Conservation (phyloP, 352 stramenopile species). For the Thalassiosira mediterranea region DNA sequence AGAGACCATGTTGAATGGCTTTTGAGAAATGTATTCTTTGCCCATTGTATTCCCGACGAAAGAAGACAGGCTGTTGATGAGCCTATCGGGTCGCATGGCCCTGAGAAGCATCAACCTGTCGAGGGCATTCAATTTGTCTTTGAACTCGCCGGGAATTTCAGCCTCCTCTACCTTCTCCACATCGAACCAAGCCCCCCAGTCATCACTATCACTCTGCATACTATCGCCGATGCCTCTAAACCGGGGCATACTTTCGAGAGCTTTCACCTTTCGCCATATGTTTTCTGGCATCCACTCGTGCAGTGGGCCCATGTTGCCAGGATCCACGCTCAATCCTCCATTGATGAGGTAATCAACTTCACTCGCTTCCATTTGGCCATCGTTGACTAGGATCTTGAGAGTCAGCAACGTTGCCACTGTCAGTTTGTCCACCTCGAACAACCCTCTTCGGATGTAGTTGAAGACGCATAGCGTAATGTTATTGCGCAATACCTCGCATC, state of each 20-base stretch:
- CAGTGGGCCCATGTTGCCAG: constrained; percentile 76
- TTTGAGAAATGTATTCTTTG: constrained; percentile 92
- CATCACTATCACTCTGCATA: constrained; percentile 96
- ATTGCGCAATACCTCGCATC: constrained; percentile 90
- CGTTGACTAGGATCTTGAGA: constrained; percentile 93
- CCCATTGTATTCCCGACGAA: constrained; percentile 93
- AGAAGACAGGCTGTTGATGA: constrained; percentile 91
- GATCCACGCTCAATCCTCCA: constrained; percentile 86
- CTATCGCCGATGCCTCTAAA: constrained; percentile 92
- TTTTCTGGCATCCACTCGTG: constrained; percentile 91
- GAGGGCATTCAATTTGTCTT: constrained; percentile 93
- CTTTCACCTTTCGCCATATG: constrained; percentile 91
- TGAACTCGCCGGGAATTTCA: constrained; percentile 95
- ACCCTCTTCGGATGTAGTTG: constrained; percentile 93
- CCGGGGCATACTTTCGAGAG: constrained; percentile 88
- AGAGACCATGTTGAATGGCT: constrained; percentile 93
- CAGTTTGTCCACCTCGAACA: constrained; percentile 96
- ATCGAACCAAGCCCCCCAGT: constrained; percentile 96
- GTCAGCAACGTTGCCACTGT: constrained; percentile 95
- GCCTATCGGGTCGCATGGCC: constrained; percentile 90
- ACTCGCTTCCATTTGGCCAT: constrained; percentile 91
- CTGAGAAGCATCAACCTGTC: constrained; percentile 94
- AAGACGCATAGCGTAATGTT: constrained; percentile 94
- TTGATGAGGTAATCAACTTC: constrained; percentile 96
- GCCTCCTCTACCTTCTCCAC: constrained; percentile 92